phyloP scores from a whole-genome alignment of 2,329 filamentous ascomycete species.

The Xylaria sp. region DNA sequence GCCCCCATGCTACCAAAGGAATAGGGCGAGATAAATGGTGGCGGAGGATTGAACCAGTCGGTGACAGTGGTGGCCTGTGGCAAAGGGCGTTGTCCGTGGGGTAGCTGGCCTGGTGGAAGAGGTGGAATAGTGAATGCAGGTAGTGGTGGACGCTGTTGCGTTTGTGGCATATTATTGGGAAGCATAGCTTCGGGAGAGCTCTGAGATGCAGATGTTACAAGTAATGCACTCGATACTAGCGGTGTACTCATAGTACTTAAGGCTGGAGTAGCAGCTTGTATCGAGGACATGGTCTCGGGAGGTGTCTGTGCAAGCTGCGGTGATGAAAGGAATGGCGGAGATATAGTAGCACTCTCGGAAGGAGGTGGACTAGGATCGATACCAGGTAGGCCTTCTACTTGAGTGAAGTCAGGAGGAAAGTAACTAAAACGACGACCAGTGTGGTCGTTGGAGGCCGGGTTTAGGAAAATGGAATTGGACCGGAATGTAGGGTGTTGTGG shows the following conservation, averaged over 20 bases:
- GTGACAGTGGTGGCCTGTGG: slow-evolving; percentile 55
- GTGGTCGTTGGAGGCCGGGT: slow-evolving; percentile 64
- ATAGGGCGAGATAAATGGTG: slow-evolving; percentile 66
- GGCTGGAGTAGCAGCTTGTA: slow-evolving; percentile 41
- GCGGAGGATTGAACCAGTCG: slow-evolving; percentile 65
- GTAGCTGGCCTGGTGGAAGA: slow-evolving; percentile 51
- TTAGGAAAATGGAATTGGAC: slow-evolving; percentile 74
- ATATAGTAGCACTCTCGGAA: slow-evolving; percentile 46
- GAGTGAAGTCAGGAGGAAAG: slow-evolving; percentile 68
- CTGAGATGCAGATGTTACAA: slow-evolving; percentile 43
- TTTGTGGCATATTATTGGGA: slow-evolving; percentile 37
- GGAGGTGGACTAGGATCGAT: slow-evolving; percentile 49
- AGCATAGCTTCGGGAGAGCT: slow-evolving; percentile 43
- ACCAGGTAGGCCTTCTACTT: slow-evolving; percentile 49
- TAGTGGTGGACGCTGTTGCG: slow-evolving; percentile 44
- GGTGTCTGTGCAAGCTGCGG: slow-evolving; percentile 46
- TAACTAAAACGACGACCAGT: slow-evolving; percentile 71
- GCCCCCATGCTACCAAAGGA: slow-evolving; percentile 57
- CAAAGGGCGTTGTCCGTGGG: slow-evolving; percentile 56
- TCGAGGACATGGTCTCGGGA: slow-evolving; percentile 46
- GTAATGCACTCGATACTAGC: slow-evolving; percentile 42
- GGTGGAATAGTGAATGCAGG: slow-evolving; percentile 56
- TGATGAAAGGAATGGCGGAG: slow-evolving; percentile 48
- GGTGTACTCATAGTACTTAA: slow-evolving; percentile 48
- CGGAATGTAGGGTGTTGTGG: slow-evolving; percentile 67